A percentile compares a stretch with the other conserved stretches of the same genome.
phyloP scores from a whole-genome alignment of 345 rosid genomes.

The Jatropha curcas region DNA sequence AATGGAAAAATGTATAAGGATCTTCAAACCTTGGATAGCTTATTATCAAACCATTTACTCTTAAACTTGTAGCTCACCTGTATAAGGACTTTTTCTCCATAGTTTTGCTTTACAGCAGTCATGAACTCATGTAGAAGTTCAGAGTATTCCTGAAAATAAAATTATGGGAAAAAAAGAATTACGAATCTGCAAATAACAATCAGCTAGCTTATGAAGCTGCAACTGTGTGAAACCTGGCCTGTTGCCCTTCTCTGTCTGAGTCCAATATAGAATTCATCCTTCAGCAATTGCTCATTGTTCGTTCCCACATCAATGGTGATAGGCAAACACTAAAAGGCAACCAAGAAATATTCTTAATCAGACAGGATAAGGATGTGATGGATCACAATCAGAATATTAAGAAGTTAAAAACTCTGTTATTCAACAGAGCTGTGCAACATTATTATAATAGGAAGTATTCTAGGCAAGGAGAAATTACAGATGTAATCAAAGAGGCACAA shows the following conservation, averaged over 20 bases:
- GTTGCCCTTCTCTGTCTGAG: conserved; percentile 78
- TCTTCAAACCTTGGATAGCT: neutral
- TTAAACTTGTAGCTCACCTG: conserved; percentile 46
- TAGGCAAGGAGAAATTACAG: neutral
- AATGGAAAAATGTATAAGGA: neutral
- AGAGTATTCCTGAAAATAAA: conserved; percentile 56
- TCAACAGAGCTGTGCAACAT: neutral
- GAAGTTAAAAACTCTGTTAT: neutral
- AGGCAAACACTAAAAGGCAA: conserved; percentile 68
- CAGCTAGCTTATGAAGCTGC: conserved; percentile 5
- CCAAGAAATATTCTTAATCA: neutral
- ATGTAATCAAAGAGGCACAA: neutral
- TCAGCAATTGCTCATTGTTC: conserved; percentile 75
- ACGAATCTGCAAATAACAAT: neutral
- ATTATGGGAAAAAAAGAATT: conserved; percentile 2
- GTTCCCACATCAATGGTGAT: conserved; percentile 90
- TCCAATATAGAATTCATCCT: conserved; percentile 87
- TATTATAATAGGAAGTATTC: no score
- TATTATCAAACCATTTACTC: neutral
- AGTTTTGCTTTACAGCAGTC: conserved; percentile 86
- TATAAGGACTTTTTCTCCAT: conserved; percentile 82
- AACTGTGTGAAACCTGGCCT: conserved; percentile 53
- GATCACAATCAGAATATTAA: neutral
- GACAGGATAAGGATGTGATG: neutral
- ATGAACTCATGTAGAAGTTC: conserved; percentile 80